Conservation (phyloP, 2,329 filamentous ascomycete genomes). For the Trichoderma koningii region DNA sequence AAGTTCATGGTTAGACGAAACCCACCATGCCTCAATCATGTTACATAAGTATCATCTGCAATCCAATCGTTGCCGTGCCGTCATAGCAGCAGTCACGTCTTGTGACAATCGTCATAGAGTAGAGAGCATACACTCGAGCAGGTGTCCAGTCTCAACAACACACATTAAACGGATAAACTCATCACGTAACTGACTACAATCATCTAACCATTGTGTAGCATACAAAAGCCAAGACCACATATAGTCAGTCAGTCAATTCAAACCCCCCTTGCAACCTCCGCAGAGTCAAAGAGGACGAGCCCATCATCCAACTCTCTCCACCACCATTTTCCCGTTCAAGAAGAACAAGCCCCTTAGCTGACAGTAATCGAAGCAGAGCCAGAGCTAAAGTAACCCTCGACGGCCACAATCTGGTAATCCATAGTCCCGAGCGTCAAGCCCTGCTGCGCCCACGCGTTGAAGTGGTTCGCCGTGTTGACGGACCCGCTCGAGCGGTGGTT, state of each 20-base stretch:
- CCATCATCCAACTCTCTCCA: background rate
- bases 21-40: no score
- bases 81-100: no score
- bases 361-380: slow-evolving; percentile 16
- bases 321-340: background rate
- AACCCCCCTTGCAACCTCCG: background rate
- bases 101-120: no score
- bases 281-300: background rate
- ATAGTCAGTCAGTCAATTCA: background rate
- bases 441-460: slow-evolving; percentile 12
- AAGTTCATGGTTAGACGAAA: no score
- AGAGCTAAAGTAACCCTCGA: slow-evolving; percentile 21
- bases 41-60: no score
- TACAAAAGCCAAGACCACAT: background rate
- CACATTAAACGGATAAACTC: background rate
- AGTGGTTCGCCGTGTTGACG: slow-evolving; percentile 22
- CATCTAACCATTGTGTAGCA: background rate
- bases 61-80: no score
- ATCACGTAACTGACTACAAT: background rate
- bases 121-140: no score
- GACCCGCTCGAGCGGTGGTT: slow-evolving; percentile 23
- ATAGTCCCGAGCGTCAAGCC: slow-evolving; percentile 12
- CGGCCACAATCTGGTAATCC: slow-evolving; percentile 23
- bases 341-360: background rate
- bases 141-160: no score